phyloP scores from a whole-genome alignment of 176 grass and related monocot genomes.

The Tillandsia leiboldiana region DNA sequence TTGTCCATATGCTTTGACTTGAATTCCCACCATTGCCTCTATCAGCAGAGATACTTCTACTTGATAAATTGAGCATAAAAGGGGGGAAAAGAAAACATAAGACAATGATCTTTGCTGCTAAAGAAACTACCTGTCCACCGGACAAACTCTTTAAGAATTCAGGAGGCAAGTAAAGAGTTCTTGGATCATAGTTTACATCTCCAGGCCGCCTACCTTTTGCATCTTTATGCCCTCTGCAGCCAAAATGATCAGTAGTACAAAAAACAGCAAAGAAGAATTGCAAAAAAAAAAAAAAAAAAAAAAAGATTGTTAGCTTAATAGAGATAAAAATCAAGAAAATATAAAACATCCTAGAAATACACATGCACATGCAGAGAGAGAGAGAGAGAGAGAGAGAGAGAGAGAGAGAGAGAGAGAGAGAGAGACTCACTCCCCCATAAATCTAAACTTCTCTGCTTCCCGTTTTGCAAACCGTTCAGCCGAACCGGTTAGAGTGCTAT shows the following conservation, averaged over 20 bases:
- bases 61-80: slow-evolving; percentile 18
- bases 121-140: slow-evolving; percentile 62
- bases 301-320: neutral
- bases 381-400: neutral
- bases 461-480: slow-evolving; percentile 67
- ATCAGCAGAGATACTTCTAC: slow-evolving; percentile 28
- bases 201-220: slow-evolving; percentile 51
- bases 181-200: slow-evolving; percentile 59
- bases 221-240: slow-evolving; percentile 64
- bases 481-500: slow-evolving; percentile 34
- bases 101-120: slow-evolving; percentile 11
- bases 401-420: neutral
- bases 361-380: neutral
- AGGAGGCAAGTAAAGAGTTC: slow-evolving; percentile 64
- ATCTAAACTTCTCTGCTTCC: slow-evolving; percentile 70
- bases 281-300: neutral
- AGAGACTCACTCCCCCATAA: slow-evolving; percentile 65
- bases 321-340: neutral
- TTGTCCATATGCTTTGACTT: slow-evolving; percentile 98
- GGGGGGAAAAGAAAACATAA: neutral
- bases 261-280: slow-evolving; percentile 12
- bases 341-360: slow-evolving; percentile 1
- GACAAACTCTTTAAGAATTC: slow-evolving; percentile 74
- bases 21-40: slow-evolving; percentile 99
- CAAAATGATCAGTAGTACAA: slow-evolving; percentile 14